These are phyloP conservation scores for Peniophora sp. DNA, from an alignment of 1,284 basidiomycete species.

Conservation along the genomic window DNA sequence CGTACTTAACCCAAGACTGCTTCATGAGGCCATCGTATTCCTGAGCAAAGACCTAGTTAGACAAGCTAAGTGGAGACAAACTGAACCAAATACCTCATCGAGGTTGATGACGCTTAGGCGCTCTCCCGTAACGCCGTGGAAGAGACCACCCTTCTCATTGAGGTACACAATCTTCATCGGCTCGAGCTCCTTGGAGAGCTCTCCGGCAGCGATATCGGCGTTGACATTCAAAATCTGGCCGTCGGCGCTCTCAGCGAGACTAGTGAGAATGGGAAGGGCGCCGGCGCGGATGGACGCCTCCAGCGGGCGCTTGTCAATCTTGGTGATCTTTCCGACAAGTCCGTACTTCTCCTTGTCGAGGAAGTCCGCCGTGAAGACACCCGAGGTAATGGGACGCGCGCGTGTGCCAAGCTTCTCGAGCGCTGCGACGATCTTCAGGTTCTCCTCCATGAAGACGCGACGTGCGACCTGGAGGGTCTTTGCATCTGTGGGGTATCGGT, in stretches of 20 bases:
- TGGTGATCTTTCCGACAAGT: slow-evolving; percentile 90
- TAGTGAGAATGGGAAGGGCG: slow-evolving; percentile 88
- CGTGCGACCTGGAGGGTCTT: slow-evolving; percentile 90
- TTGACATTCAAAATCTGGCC: slow-evolving; percentile 97
- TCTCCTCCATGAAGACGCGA: slow-evolving; percentile 93
- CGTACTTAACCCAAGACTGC: slow-evolving; percentile 99
- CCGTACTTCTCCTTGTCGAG: slow-evolving; percentile 91
- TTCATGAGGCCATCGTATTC: slow-evolving; percentile 98
- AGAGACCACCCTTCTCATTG: slow-evolving; percentile 97
- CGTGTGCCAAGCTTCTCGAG: slow-evolving; percentile 90
- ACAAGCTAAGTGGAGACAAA: background rate
- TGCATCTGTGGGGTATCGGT: slow-evolving; percentile 46
- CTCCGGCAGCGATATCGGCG: slow-evolving; percentile 93
- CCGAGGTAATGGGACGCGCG: slow-evolving; percentile 91
- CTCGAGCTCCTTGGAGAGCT: slow-evolving; percentile 92
- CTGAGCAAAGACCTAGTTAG: slow-evolving; percentile 29
- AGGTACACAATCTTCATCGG: slow-evolving; percentile 99
- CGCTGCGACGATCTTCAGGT: slow-evolving; percentile 85
- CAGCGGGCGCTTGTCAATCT: slow-evolving; percentile 89
- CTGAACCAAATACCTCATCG: slow-evolving; percentile 65
- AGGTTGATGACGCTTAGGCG: slow-evolving; percentile 95
- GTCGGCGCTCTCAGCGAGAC: slow-evolving; percentile 83
- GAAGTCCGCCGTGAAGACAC: slow-evolving; percentile 93
- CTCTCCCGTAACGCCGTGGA: slow-evolving; percentile 94
- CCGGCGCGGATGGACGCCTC: slow-evolving; percentile 93